phyloP scores from a whole-genome alignment of 371 early-diverging fungal species.

The Lichtheimia ornata region DNA sequence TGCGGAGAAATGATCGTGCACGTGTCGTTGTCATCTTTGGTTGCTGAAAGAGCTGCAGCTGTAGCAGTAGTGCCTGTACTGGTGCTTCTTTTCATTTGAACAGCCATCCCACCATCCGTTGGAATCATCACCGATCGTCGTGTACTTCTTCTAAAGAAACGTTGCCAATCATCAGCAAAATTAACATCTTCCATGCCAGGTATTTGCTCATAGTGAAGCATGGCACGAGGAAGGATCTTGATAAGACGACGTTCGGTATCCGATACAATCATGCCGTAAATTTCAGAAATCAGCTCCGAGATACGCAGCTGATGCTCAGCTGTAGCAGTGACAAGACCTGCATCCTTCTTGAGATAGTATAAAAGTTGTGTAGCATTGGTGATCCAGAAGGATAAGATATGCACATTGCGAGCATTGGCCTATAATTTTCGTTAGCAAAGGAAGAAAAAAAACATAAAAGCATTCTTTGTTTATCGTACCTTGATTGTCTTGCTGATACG shows the following conservation, averaged over 20 bases:
- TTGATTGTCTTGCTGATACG: slow-evolving; percentile 59
- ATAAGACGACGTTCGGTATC: slow-evolving; percentile 61
- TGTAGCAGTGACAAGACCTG: slow-evolving; percentile 62
- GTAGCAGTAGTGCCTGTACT: slow-evolving; percentile 6
- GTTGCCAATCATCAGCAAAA: slow-evolving; percentile 64
- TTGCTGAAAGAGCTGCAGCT: no score
- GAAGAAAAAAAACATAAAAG: slow-evolving; percentile 3
- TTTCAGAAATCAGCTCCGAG: slow-evolving; percentile 71
- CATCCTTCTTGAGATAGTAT: slow-evolving; percentile 82
- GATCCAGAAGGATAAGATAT: slow-evolving; percentile 79
- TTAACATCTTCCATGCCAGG: slow-evolving; percentile 68
- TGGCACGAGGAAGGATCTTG: slow-evolving; percentile 59
- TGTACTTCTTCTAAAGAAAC: slow-evolving; percentile 43
- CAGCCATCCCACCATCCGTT: slow-evolving; percentile 21
- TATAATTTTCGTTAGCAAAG: slow-evolving; percentile 8
- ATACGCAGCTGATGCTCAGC: slow-evolving; percentile 64
- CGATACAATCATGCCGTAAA: slow-evolving; percentile 61
- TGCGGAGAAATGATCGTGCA: slow-evolving; percentile 47
- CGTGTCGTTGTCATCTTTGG: background rate
- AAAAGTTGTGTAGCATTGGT: slow-evolving; percentile 74
- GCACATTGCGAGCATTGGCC: slow-evolving; percentile 38
- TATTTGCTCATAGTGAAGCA: slow-evolving; percentile 72
- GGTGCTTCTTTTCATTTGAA: slow-evolving; percentile 23
- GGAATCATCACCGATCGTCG: slow-evolving; percentile 28
- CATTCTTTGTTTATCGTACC: slow-evolving; percentile 24